These are phyloP conservation scores for Tolypocladium sp. DNA, from an alignment of 2,329 filamentous ascomycete genomes.

Conservation along the genomic window DNA sequence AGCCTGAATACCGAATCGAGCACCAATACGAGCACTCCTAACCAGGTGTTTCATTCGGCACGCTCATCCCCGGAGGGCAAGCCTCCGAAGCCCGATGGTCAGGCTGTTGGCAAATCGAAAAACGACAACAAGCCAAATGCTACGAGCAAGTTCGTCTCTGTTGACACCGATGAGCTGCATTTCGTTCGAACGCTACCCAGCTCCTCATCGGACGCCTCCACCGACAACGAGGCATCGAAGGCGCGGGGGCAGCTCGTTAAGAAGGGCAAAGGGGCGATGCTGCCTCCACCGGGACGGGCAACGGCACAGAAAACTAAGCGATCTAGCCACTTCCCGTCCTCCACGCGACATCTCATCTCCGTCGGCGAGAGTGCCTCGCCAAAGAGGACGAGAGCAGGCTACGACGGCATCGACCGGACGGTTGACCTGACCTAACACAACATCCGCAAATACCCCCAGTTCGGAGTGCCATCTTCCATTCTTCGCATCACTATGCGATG, in stretches of 20 bases:
- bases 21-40: conserved; percentile 4
- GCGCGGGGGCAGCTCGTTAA: not conserved
- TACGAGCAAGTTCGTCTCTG: not conserved
- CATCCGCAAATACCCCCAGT: not conserved
- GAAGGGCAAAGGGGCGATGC: not conserved
- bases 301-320: not conserved
- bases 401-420: conserved; percentile 22
- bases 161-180: not conserved
- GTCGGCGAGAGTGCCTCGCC: not conserved
- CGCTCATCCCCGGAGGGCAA: conserved; percentile 9
- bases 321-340: not conserved
- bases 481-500: not conserved
- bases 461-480: not conserved
- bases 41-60: conserved; percentile 12
- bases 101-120: not conserved
- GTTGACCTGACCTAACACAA: conserved; percentile 7
- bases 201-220: conserved; percentile 2
- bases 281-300: not conserved
- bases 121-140: not conserved
- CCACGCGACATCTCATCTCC: not conserved
- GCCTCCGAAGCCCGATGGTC: not conserved
- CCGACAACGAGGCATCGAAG: not conserved
- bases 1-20: conserved; percentile 11
- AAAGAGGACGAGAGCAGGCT: conserved; percentile 4
- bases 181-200: conserved; percentile 2